Percentiles rank a stretch among this genome's conserved stretches.
Conservation (phyloP, 257 asterid genomes). For the Anisodus acutangulus region DNA sequence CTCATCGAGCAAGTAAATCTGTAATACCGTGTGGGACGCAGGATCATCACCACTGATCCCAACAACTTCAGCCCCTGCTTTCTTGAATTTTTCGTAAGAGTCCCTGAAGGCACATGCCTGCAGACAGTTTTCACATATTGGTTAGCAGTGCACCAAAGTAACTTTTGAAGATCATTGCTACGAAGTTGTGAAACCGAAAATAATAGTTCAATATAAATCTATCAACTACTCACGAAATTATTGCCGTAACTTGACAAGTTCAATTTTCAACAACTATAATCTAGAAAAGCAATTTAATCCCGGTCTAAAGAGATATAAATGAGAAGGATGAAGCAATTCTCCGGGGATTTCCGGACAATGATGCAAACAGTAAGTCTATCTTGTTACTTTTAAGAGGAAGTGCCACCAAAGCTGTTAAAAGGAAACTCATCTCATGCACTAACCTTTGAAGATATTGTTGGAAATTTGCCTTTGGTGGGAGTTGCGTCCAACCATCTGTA, state of each 20-base stretch:
- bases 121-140: conserved; percentile 29
- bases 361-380: background rate
- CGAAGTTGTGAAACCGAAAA: background rate
- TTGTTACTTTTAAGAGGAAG: background rate
- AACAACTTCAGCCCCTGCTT: conserved; percentile 95
- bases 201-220: background rate
- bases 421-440: background rate
- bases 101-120: conserved; percentile 99
- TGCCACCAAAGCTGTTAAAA: background rate
- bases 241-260: background rate
- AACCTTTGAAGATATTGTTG: background rate
- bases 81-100: conserved; percentile 94
- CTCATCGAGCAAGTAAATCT: conserved; percentile 10
- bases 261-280: background rate
- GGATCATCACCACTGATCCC: conserved; percentile 90
- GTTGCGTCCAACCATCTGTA: too few species aligned
- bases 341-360: background rate
- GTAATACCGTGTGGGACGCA: conserved; percentile 80
- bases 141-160: background rate
- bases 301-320: background rate
- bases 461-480: too few species aligned
- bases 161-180: background rate
- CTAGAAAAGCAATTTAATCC: background rate
- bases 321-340: background rate
- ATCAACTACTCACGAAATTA: conserved; percentile 3